Evolutionary conservation across 2,329 filamentous ascomycete genomes (phyloP).

Genomic region (Penicillium sp.): DNA sequence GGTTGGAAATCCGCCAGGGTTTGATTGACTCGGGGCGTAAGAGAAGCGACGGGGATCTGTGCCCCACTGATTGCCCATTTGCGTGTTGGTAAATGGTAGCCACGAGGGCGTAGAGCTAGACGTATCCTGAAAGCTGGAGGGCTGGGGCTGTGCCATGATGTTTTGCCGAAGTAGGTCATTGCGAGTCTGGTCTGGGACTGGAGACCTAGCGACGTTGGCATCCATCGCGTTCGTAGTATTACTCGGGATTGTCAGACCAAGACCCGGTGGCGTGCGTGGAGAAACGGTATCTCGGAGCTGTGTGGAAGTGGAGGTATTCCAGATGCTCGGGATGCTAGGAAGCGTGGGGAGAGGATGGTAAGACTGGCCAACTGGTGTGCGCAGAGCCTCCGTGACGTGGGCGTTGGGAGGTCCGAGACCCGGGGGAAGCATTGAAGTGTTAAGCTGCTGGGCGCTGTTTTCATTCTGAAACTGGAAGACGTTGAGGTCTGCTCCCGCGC

Average conservation of each 20-base stretch:
- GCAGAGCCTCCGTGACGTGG: conserved; percentile 15
- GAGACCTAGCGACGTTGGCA: conserved; percentile 13
- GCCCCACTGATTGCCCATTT: conserved; percentile 22
- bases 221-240: conserved; percentile 10
- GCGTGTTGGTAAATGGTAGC: conserved; percentile 15
- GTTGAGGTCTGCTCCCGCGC: conserved; percentile 17
- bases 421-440: conserved; percentile 29
- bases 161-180: conserved; percentile 27
- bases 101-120: conserved; percentile 22
- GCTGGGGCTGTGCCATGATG: conserved; percentile 22
- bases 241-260: conserved; percentile 21
- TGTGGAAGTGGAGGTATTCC: conserved; percentile 42
- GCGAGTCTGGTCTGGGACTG: conserved; percentile 21
- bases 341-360: conserved; percentile 28
- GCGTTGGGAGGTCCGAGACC: conserved; percentile 26
- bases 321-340: conserved; percentile 39
- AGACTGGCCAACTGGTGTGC: conserved; percentile 24
- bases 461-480: conserved; percentile 18
- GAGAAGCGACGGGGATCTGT: conserved; percentile 15
- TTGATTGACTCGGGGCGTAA: conserved; percentile 21
- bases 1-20: conserved; percentile 24
- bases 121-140: conserved; percentile 17
- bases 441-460: conserved; percentile 18
- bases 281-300: conserved; percentile 36
- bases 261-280: conserved; percentile 36